Base-by-base conservation (phyloP, 139 green algal genomes). In the Mychonastes homosphaera region DNA sequence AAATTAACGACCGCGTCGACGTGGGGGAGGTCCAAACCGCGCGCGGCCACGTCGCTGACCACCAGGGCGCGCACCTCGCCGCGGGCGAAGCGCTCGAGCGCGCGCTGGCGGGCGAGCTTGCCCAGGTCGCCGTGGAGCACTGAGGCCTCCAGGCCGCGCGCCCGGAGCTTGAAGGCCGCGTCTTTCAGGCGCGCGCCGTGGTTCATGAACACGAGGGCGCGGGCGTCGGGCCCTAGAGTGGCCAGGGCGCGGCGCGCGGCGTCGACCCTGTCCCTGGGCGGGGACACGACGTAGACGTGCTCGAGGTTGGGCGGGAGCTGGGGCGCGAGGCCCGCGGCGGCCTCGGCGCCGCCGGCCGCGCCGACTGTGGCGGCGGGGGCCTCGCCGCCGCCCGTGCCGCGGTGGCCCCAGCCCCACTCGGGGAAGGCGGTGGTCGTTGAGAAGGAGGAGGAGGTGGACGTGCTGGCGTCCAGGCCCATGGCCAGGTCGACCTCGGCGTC, bases 171-270 rank as follows among this genome's bases (percentile, higher is more conserved):
- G 50, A 69, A 74, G 69, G 79, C 50, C 32, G 73, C 69, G 58
- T 95, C 90, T 64, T 87, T 73, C 6, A 96, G 70, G 12, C 90
- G 75, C 60, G 88, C 78, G 71, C 87, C 80, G 58, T 83, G 95
- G 75, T 98, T 98, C 84, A 97, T 94, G 71, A 98, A 98, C 21
- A 95, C 78, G 7, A 98, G 73, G 1, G 62, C 79, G 9, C 77
- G 76, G 52, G 85, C 47, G 4, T 71, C 59, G n/a, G n/a, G n/a
- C n/a, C n/a, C n/a, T n/a, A n/a, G n/a, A n/a, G n/a, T n/a, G 30
- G 67, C 74, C 38, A 91, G 65, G 7, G 90, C 92, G 21, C 78
- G 63, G 23, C 91, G 75, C 59, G 96, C 49, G 4, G 63, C 58
- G 76, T 98, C 91, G 8, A 90, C 81, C 54, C 69, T 69, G 32